Percentiles rank a stretch among this genome's conserved stretches.
phyloP scores from a whole-genome alignment of 164 flowering plant species.

The Nelumbo lutea region DNA sequence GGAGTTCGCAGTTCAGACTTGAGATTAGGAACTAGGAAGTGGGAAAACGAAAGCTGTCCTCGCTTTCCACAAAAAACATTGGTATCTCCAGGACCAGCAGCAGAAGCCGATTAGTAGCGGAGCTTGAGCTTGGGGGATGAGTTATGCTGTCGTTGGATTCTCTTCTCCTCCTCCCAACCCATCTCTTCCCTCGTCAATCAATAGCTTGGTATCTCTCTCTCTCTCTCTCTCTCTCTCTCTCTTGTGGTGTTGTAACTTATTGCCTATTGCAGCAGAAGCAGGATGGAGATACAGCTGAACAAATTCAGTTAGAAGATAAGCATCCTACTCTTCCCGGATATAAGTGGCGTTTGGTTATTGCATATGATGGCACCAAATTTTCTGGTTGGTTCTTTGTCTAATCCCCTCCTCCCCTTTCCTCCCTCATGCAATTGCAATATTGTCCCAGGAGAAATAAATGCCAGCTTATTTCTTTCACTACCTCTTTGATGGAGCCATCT shows the following conservation, averaged over 20 bases:
- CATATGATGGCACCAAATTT: conserved; percentile 80
- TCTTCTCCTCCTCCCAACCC: conserved; percentile 3
- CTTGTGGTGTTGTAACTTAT: not conserved
- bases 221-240: conserved; percentile 1
- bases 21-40: too few relatives aligned
- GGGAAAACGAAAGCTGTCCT: too few relatives aligned
- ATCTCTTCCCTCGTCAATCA: not conserved
- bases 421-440: not conserved
- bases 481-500: not conserved
- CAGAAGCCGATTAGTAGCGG: not conserved
- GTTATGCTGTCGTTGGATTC: not conserved
- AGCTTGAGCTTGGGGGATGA: conserved; percentile 3
- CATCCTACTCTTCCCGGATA: conserved; percentile 20
- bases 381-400: conserved; percentile 33
- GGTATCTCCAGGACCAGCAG: too few relatives aligned
- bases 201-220: conserved; percentile 5
- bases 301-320: not conserved
- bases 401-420: not conserved
- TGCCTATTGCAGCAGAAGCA: conserved; percentile 9
- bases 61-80: too few relatives aligned
- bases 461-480: not conserved
- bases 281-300: conserved; percentile 16
- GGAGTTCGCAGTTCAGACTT: too few relatives aligned
- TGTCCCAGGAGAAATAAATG: too few relatives aligned
- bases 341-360: conserved; percentile 79